Evolutionary conservation across 192 early-diverging fungal genomes (phyloP).

Genomic region (Spinellus fusiger): DNA sequence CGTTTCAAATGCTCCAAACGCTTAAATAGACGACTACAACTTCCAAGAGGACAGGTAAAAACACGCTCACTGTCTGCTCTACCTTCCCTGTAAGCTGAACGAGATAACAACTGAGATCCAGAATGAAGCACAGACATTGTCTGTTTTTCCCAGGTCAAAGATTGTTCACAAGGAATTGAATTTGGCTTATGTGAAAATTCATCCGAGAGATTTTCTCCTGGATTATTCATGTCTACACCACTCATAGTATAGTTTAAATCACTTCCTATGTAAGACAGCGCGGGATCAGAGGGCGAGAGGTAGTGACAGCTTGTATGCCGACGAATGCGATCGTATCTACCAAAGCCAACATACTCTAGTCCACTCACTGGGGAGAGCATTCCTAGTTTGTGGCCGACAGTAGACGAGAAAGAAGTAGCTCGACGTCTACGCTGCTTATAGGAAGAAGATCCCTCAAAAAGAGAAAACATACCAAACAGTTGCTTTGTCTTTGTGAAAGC

Average conservation of each 20-base stretch:
- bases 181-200: too few species aligned
- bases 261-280: background rate
- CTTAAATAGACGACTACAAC: slow-evolving; percentile 50
- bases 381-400: background rate
- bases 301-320: slow-evolving; percentile 22
- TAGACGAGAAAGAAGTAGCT: slow-evolving; percentile 28
- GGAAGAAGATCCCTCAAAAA: slow-evolving; percentile 66
- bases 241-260: background rate
- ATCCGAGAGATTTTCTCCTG: too few species aligned
- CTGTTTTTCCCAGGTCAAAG: too few species aligned
- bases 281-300: slow-evolving; percentile 14
- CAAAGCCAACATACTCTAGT: background rate
- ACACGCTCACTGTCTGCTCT: background rate
- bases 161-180: too few species aligned
- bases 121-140: too few species aligned
- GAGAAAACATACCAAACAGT: slow-evolving; percentile 48
- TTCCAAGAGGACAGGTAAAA: slow-evolving; percentile 46
- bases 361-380: background rate
- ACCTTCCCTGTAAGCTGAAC: background rate
- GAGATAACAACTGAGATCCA: too few species aligned
- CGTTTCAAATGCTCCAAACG: slow-evolving; percentile 53
- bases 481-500: slow-evolving; percentile 6
- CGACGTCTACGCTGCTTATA: slow-evolving; percentile 67
- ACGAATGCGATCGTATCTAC: slow-evolving; percentile 20
- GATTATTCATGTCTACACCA: too few species aligned